A percentile compares a stretch with the other conserved stretches of the same genome.
phyloP scores from a whole-genome alignment of 768 basidiomycete genomes.

The Termitomyces heimii region DNA sequence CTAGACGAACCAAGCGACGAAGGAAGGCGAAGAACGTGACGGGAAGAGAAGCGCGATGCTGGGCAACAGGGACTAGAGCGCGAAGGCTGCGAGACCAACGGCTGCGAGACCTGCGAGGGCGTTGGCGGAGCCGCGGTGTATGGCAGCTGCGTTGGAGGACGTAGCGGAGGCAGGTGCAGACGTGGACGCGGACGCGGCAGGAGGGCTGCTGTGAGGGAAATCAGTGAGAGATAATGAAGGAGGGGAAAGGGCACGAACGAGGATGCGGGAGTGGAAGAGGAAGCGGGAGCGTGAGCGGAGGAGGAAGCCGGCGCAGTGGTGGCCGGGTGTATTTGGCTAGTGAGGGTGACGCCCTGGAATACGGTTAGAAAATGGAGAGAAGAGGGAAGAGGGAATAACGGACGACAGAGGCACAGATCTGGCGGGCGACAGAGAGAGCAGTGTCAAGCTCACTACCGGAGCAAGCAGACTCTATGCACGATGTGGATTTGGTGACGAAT shows the following conservation, averaged over 20 bases:
- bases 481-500: conserved; percentile 40
- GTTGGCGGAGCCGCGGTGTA: conserved; percentile 21
- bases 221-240: too few species aligned
- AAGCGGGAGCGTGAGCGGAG: not conserved
- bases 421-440: conserved; percentile 35
- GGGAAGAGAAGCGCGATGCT: too few species aligned
- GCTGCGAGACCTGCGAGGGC: conserved; percentile 35
- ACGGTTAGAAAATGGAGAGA: too few species aligned
- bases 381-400: conserved; percentile 16
- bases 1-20: too few species aligned
- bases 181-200: too few species aligned
- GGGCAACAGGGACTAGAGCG: conserved; percentile 23
- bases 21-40: too few species aligned
- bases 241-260: not conserved
- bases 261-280: conserved; percentile 5
- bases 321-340: not conserved
- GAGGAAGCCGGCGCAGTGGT: not conserved
- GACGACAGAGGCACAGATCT: conserved; percentile 45
- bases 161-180: conserved; percentile 8
- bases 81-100: conserved; percentile 36
- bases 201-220: too few species aligned
- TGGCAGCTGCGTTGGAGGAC: conserved; percentile 14
- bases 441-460: conserved; percentile 34
- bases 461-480: conserved; percentile 47
- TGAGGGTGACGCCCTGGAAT: conserved; percentile 29